Evolutionary conservation across 371 early-diverging fungal genomes (phyloP), one percentile per base, ranked within the genome.

Genomic region (Massospora cicadina): DNA sequence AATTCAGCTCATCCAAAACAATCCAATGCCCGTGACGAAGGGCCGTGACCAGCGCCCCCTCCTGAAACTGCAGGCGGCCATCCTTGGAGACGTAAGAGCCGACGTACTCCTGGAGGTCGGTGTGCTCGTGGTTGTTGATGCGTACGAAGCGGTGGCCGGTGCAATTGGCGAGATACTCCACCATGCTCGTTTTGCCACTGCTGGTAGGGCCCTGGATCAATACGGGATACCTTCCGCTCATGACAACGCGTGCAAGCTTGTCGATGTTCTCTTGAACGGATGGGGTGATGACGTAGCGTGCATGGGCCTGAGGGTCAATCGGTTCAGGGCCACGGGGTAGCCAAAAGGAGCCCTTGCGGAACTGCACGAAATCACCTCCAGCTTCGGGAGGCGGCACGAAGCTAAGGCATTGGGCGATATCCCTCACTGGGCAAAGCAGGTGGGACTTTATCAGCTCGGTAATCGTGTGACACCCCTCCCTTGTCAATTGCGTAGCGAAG

Each of bases 61-160:
- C 94, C 70, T 89, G 88, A 79, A 98, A 99, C 29, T 88, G 90
- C 23, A 95, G 79, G 64, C 82, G 79, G 2, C 95, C 95, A 55
- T 87, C 82, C 67, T 87, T 84, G 2, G 87, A 83, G 0, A 90
- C 84, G 70, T 97, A 97, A 0, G 87, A 84, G 63, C 99, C 99
- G 43, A 99, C 76, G 72, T 99, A 99, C 74, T 99, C 99, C 72
- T 95, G 91, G 63, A 97, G 68, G 71, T 99, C 99, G 0, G 99
- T 99, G 73, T 99, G 97, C 75, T 99, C 99, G 77, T 99, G 99
- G 74, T 99, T 99, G 79, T 99, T 99, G 75, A 99, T 95, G 67
- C 99, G 88, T 5, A 99, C 91, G 73, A 99, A 93, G 23, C 81
- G 79, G 76, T 95, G 97, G 10, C 91, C 91, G 0, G 93, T 90